Base-by-base conservation (phyloP, 164 flowering plant genomes). In the Vitis labrusca region DNA sequence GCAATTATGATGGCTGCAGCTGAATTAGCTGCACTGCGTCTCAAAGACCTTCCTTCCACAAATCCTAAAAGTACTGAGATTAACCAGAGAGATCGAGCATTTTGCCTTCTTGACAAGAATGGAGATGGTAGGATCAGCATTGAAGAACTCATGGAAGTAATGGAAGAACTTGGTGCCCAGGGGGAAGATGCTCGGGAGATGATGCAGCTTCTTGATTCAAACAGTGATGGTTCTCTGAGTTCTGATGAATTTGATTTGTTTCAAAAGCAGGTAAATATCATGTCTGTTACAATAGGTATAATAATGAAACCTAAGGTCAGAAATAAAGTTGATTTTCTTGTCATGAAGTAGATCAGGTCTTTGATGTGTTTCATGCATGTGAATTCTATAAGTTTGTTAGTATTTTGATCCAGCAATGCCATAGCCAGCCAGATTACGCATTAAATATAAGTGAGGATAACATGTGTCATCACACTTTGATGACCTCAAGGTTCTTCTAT, bases 161-260 rank as follows among this genome's bases (percentile, higher is more conserved):
- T 95, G 97, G 96, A 89, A 80, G 99, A 95, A 80, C 92, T 94
- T 60, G 97, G 97, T 64, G 99, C 97, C 49, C 85, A 88, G 57
- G 89, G 92, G 15, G 91, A 91, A 69, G 97, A 94, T 84, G 97
- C 97, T 7, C 73, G 77, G 69, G 91, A 92, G 79, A 90, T 94
- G 92, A 94, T 94, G 99, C 88, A 84, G 71, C 87, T 92, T 57
- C 91, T 94, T 64, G 97, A 94, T 80, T 78, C 94, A 29, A 92
- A 94, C 63, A 92, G 91, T 74, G 99, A 94, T 74, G 99, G 99
- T 55, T 91, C 92, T 65, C 79, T 94, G 66, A 94, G 99, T 84
- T 87, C 91, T 19, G 99, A 92, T 70, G 99, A 94, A 71, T 94
- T 94, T 73, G 88, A 91, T 73, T 71, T 68, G 61, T 92, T 94